Conservation (phyloP, 176 grass and related monocot genomes). For the Luzula sylvatica region DNA sequence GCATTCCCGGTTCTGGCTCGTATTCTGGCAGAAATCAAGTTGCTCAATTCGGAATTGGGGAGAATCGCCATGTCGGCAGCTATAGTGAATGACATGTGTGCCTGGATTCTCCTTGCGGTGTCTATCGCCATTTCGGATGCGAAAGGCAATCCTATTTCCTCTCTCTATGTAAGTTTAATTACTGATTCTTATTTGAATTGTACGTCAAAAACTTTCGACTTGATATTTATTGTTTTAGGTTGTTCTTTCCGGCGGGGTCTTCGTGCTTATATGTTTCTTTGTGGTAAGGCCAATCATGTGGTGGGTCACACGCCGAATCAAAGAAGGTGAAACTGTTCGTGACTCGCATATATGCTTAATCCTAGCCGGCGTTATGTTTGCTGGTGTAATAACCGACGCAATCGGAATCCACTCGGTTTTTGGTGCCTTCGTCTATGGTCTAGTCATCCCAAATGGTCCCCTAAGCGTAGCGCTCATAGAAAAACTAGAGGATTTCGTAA, state of each 20-base stretch:
- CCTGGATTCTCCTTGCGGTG: conserved; percentile 68
- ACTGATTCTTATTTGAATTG: background rate
- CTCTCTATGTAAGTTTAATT: conserved; percentile 31
- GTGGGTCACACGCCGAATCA: conserved; percentile 51
- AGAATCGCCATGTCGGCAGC: conserved; percentile 63
- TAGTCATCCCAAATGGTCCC: conserved; percentile 52
- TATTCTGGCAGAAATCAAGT: conserved; percentile 80
- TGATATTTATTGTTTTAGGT: conserved; percentile 38
- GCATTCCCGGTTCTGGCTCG: conserved; percentile 79
- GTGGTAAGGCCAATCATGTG: conserved; percentile 52
- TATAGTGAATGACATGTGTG: conserved; percentile 68
- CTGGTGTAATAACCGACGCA: conserved; percentile 46
- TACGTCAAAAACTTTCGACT: too few species aligned
- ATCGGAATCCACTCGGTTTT: conserved; percentile 66
- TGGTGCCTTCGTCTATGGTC: conserved; percentile 66
- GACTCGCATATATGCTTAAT: conserved; percentile 56
- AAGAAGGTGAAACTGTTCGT: conserved; percentile 46
- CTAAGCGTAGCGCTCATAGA: conserved; percentile 44
- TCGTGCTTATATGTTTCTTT: conserved; percentile 65
- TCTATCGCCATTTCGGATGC: conserved; percentile 47
- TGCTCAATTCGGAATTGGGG: conserved; percentile 58
- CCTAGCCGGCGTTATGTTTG: conserved; percentile 51
- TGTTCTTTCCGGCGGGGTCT: conserved; percentile 31
- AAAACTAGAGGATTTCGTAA: conserved; percentile 72
- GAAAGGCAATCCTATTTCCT: conserved; percentile 29